These are phyloP conservation scores for Claviceps arundinis DNA, from an alignment of 2,329 filamentous ascomycete genomes.

Conservation along the genomic window DNA sequence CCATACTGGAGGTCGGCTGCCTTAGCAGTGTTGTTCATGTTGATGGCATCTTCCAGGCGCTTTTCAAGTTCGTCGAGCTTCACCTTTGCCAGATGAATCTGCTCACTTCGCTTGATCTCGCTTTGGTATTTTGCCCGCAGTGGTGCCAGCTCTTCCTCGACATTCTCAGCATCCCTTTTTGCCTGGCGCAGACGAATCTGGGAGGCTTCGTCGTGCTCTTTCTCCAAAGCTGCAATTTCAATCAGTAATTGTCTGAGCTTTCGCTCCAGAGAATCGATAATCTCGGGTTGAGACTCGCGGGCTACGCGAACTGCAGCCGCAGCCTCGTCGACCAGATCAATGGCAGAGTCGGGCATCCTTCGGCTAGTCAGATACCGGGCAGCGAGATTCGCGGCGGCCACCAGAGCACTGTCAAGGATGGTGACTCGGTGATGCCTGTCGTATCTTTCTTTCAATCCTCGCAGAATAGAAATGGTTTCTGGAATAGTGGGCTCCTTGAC, in stretches of 20 bases:
- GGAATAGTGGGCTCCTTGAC: slow-evolving; percentile 84
- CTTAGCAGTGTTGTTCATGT: slow-evolving; percentile 68
- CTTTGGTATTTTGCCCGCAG: slow-evolving; percentile 91
- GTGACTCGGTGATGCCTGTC: slow-evolving; percentile 97
- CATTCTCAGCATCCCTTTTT: slow-evolving; percentile 82
- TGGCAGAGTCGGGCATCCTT: slow-evolving; percentile 87
- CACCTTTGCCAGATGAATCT: slow-evolving; percentile 87
- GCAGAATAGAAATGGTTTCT: slow-evolving; percentile 95
- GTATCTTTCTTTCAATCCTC: slow-evolving; percentile 94
- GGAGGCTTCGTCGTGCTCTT: slow-evolving; percentile 90
- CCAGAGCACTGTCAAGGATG: slow-evolving; percentile 87
- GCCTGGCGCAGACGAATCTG: slow-evolving; percentile 70
- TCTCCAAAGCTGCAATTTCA: slow-evolving; percentile 87
- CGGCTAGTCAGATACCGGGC: slow-evolving; percentile 85
- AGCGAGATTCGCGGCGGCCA: slow-evolving; percentile 80
- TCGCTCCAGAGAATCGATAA: slow-evolving; percentile 87
- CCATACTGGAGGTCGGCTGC: slow-evolving; percentile 95
- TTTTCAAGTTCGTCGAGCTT: slow-evolving; percentile 87
- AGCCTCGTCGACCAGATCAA: slow-evolving; percentile 92
- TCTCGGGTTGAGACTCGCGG: slow-evolving; percentile 89
- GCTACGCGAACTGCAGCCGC: slow-evolving; percentile 93
- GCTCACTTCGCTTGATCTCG: slow-evolving; percentile 80
- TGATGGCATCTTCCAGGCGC: slow-evolving; percentile 86
- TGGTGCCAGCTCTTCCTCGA: slow-evolving; percentile 83
- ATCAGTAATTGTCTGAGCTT: slow-evolving; percentile 85